Conservation (phyloP, 2,329 filamentous ascomycete genomes). For the Pyrenophora seminiperda region DNA sequence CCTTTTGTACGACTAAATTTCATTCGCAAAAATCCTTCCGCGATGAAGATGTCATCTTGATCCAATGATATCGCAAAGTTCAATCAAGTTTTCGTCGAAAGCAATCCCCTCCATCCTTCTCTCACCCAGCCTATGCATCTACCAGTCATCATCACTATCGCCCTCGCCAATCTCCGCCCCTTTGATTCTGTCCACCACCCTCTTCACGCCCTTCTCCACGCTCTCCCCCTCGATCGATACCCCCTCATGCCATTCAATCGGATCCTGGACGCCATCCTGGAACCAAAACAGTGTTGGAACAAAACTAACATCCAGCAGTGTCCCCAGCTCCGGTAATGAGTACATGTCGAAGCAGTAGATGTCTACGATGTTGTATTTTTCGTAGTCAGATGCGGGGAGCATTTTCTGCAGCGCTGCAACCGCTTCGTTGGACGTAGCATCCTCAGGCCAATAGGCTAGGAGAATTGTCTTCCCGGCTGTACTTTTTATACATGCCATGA, state of each 20-base stretch:
- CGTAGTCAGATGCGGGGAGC: conserved; percentile 18
- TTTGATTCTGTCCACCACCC: conserved; percentile 33
- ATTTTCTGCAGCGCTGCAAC: conserved; percentile 20
- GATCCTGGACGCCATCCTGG: conserved; percentile 26
- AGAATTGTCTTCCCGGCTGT: conserved; percentile 28
- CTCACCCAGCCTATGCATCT: neutral
- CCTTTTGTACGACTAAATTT: neutral
- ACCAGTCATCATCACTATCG: conserved; percentile 29
- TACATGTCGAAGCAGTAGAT: conserved; percentile 35
- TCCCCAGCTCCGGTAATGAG: conserved; percentile 26
- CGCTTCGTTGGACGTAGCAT: conserved; percentile 23
- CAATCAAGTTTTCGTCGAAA: neutral
- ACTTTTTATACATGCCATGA: conserved; percentile 20
- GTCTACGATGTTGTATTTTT: conserved; percentile 19
- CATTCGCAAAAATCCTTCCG: neutral
- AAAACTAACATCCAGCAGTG: conserved; percentile 28
- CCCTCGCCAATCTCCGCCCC: conserved; percentile 31
- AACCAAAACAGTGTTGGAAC: conserved; percentile 36
- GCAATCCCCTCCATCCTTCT: neutral
- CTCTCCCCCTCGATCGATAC: conserved; percentile 31
- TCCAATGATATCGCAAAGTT: too few species aligned
- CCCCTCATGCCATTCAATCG: conserved; percentile 33
- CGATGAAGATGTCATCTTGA: neutral
- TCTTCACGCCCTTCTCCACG: conserved; percentile 28
- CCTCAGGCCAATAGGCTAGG: conserved; percentile 30